phyloP scores from a whole-genome alignment of 768 basidiomycete genomes.

The Amanita pallidorosea region DNA sequence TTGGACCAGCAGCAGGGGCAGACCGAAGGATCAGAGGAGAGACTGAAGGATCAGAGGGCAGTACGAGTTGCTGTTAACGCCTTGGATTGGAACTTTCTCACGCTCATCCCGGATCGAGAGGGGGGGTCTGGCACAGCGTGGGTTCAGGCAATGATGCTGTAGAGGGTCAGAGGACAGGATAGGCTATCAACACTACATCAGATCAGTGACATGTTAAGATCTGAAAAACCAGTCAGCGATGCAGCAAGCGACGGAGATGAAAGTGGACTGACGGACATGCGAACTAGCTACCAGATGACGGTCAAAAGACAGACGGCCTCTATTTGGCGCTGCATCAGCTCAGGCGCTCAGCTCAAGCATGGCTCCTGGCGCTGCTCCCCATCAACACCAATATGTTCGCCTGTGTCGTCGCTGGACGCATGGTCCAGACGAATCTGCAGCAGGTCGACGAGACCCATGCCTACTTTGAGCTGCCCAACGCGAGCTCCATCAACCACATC shows the following conservation, averaged over 20 bases:
- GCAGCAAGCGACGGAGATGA: neutral
- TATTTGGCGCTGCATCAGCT: neutral
- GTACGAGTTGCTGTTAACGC: neutral
- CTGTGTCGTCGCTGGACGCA: conserved; percentile 68
- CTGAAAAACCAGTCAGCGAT: neutral
- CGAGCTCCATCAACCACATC: conserved; percentile 72
- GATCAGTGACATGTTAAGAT: neutral
- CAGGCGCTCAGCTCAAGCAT: too few relatives aligned
- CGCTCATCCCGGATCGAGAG: neutral
- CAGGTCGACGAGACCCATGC: conserved; percentile 82
- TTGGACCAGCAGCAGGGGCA: neutral
- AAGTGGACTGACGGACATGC: neutral
- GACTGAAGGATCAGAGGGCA: neutral
- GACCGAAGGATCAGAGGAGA: neutral
- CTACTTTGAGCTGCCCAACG: conserved; percentile 61
- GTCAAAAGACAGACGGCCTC: neutral
- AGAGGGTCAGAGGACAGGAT: neutral
- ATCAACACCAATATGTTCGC: conserved; percentile 53
- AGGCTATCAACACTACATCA: neutral
- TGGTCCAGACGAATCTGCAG: conserved; percentile 68
- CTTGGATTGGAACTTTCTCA: conserved; percentile 2
- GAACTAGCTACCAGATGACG: conserved; percentile 1
- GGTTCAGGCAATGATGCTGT: neutral
- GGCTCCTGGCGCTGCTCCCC: neutral
- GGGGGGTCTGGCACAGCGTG: too few relatives aligned